These are phyloP conservation scores for Arbutus unedo DNA, from an alignment of 148 eudicot species.

Conservation along the genomic window DNA sequence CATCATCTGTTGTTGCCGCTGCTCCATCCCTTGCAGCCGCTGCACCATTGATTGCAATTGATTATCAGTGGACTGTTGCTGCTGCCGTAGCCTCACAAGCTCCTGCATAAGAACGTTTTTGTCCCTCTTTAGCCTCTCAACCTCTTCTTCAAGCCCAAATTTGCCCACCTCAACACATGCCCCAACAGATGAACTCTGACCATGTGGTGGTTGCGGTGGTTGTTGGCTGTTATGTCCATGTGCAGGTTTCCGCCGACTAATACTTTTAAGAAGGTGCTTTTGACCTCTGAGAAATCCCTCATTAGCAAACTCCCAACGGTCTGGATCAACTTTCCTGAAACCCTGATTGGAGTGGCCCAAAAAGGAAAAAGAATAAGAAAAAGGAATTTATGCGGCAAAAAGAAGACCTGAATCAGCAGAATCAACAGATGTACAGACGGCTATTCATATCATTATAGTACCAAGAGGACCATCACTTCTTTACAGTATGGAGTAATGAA, in stretches of 20 bases:
- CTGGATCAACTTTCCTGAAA: constrained; percentile 79
- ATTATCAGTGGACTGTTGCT: constrained; percentile 64
- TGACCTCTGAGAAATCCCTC: constrained; percentile 75
- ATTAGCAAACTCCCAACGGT: constrained; percentile 84
- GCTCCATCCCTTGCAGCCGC: constrained; percentile 68
- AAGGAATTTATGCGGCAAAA: background rate
- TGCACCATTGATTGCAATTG: constrained; percentile 65
- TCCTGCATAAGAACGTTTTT: constrained; percentile 75
- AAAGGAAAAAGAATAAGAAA: background rate
- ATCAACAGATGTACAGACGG: background rate
- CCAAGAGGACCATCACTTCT: background rate
- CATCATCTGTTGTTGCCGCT: constrained; percentile 73
- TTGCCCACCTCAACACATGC: constrained; percentile 75
- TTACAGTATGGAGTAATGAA: background rate
- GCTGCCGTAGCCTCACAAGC: constrained; percentile 66
- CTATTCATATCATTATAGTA: background rate
- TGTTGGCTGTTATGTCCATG: constrained; percentile 42
- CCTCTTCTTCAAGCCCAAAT: constrained; percentile 76
- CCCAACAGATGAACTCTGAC: constrained; percentile 46
- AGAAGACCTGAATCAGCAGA: constrained; percentile 22
- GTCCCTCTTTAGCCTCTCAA: constrained; percentile 68
- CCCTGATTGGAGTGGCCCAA: constrained; percentile 42
- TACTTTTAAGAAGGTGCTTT: constrained; percentile 56
- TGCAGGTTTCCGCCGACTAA: constrained; percentile 51
- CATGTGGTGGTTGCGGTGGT: constrained; percentile 35